Base-by-base conservation (phyloP, 441 rosid genomes). In the Pelargonium myrrhifolium region DNA sequence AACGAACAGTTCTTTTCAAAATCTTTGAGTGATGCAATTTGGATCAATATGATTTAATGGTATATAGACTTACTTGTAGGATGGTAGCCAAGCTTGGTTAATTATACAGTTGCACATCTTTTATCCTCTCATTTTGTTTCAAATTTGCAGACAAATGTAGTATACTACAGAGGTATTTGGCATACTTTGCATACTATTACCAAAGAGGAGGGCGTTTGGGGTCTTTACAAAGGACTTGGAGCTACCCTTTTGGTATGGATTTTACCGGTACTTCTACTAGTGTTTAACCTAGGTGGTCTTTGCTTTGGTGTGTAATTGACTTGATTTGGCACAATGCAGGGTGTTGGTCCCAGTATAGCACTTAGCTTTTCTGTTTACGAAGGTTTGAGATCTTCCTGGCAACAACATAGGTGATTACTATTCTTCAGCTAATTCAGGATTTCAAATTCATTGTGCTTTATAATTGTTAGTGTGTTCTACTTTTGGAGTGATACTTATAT, bases 211-310 rank as follows among this genome's bases (percentile, higher is more conserved):
- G 93, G 99, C 71, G 65, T 85, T 76, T 78, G 79, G 15, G 99
- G 98, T 22, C 85, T 93, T 45, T 90, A 93, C 80, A 93, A 90
- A 75, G 98, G 98, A 79, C 95, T 93, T 61, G 93, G 99, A 71
- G 85, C 97, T 22, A 93, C 97, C 18, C 89, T 93, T 56, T 72
- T 93, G 86, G 95, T 87, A 82, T 62, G 72, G 61, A 66, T 70
- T 58, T 66, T 8, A 55, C 31, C 64, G 40, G 45, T 53, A 15
- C 49, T 12, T 43, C 22, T 61, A 62, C 24, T 65, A 47, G 35
- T 60, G 20, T 72, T 67, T 65, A 14, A 60, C 11, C 65, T 45
- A 10, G 26, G 58, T 20, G 10, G 10, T 45, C 42, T 8, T 53
- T 45, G 15, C 62, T 56, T 56, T 9, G 4, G 35, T 59, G 21